Evolutionary conservation across 805 yeast genomes (phyloP), one percentile per base, ranked within the genome.

Genomic region (Jamesozyma gamospora): DNA sequence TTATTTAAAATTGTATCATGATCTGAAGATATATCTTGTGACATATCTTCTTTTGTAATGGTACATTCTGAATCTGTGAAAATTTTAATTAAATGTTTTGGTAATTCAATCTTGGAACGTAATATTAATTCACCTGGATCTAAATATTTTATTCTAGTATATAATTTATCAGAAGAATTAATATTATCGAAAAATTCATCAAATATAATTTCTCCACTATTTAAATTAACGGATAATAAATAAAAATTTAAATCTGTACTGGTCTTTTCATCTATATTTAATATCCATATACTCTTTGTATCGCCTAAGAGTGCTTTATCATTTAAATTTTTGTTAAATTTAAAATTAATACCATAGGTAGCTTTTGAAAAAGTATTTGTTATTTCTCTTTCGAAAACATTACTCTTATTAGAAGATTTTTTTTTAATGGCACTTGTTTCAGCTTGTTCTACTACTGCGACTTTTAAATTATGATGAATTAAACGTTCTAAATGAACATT

Each of bases 381-480:
- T 6, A 92, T 61, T 45, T 74, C 63, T 35, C 97, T 65, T 37
- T 72, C 72, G 60, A 90, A 84, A 2, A 87, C 70, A n/a, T 36
- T 66, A 25, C 70, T 63, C 40, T 72, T 73, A 44, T 72, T 78
- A 4, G 72, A 58, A 4, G 50, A 40, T 13, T 62, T 63, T 5
- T 72, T 69, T 51, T 84, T 84, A 12, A 84, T 66, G 0, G 86
- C 85, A 2, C 86, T 79, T 0, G 90, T 75, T 54, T 90, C 96
- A 4, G 74, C 64, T 53, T 92, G 97, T 52, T 81, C 80, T 0
- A 88, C 92, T 2, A 92, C 75, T 0, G 94, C 97, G 3, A 92
- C 85, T 55, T 82, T 88, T 43, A 75, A 64, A 0, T 96, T 95
- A 40, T 66, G 67, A 30, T 71, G 73, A 4, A 92, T 67, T 14